Evolutionary conservation across 2,329 filamentous ascomycete genomes (phyloP), one percentile per base, ranked within the genome.

Genomic region (Colletotrichum tanaceti): DNA sequence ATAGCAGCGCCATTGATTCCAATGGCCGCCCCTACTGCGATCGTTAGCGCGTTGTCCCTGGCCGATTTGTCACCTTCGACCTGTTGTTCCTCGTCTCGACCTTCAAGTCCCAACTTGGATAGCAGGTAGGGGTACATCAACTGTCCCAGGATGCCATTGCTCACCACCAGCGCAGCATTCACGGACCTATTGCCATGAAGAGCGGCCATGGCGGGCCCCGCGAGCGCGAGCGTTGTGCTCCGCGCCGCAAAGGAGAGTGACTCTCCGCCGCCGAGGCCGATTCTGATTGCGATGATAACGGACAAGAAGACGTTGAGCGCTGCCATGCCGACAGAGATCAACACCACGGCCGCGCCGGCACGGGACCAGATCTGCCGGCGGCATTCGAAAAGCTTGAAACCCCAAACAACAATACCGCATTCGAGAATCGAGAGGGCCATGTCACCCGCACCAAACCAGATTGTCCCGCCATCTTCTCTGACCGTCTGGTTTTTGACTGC

Each of bases 1-100:
- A 89, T 87, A 4, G 87, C 87, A 0, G 86, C 86, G 1, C 85
- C 85, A 71, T 89, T 89, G 77, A 88, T 83, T 3, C 87, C 87
- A 57, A 88, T 80, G 0, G 85, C 80, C 43, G 86, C 80, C 43
- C 86, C 87, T 0, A 83, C 78, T 0, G 85, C 85, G 2, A 88
- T 80, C 0, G 79, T 82, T 2, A 74, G 65, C 0, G 81, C 75
- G 61, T 80, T 78, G 20, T 77, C 76, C 28, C 14, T 39, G 13
- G 5, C 9, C 22, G 5, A 22, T 2, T 63, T 38, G 13, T 58
- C 28, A 7, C 11, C 20, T 62, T 54, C 58, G 35, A 9, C 16
- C 18, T 20, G n/a, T 43, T 20, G 28, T 32, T 32, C 28, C 11
- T 47, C 43, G 41, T 55, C 50, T 5, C 46, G 20, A 16, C 13